A percentile compares a stretch with the other conserved stretches of the same genome.
Conservation (phyloP, 2,329 filamentous ascomycete genomes). For the Colletotrichum magnum region DNA sequence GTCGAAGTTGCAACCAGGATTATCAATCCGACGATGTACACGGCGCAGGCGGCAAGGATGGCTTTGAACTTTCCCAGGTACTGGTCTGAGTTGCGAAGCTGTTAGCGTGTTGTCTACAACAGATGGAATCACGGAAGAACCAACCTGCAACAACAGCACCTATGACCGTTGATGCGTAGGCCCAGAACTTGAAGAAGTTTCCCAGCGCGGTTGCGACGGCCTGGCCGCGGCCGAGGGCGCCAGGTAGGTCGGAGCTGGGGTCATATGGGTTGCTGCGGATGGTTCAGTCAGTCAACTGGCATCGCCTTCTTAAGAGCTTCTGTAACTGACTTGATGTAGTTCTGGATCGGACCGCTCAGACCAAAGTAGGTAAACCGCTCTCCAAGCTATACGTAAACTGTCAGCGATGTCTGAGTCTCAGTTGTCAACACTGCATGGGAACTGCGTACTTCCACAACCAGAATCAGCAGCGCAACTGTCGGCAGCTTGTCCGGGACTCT, state of each 20-base stretch:
- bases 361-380: conserved; percentile 51
- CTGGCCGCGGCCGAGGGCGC: conserved; percentile 42
- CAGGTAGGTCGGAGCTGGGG: conserved; percentile 40
- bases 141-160: conserved; percentile 25
- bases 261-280: conserved; percentile 43
- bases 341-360: conserved; percentile 49
- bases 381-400: conserved; percentile 41
- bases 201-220: conserved; percentile 41
- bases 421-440: not conserved
- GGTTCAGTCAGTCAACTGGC: not conserved
- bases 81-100: conserved; percentile 61
- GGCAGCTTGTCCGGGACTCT: conserved; percentile 48
- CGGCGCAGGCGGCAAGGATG: conserved; percentile 62
- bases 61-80: conserved; percentile 74
- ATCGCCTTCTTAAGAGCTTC: not conserved
- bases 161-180: conserved; percentile 38
- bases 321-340: conserved; percentile 47
- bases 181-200: conserved; percentile 49
- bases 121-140: too few species aligned
- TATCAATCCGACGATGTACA: conserved; percentile 42
- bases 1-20: conserved; percentile 64
- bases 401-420: not conserved
- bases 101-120: accelerated
- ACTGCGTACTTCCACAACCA: conserved; percentile 44
- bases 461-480: conserved; percentile 45